A percentile compares a stretch with the other conserved stretches of the same genome.
Evolutionary conservation across 139 green algal species (phyloP).

Genomic region (Chlorella sp.): DNA sequence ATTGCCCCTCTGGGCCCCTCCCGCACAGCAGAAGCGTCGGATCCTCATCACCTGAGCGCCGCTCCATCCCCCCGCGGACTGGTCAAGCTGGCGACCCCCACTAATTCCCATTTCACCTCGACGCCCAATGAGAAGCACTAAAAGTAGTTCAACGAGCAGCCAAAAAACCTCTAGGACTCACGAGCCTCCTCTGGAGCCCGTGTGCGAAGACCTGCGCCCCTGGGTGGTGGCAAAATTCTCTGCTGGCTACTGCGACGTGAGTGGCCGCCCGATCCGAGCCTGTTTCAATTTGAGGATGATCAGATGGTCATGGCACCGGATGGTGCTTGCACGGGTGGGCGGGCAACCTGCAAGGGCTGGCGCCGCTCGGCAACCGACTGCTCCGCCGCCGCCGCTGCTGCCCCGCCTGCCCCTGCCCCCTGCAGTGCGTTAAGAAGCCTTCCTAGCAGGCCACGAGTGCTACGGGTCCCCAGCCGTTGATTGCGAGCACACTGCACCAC

Average conservation of each 20-base stretch:
- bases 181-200: constrained; percentile 49
- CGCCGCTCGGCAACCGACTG: not conserved
- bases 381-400: not conserved
- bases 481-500: constrained; percentile 2
- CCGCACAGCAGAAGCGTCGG: too few species aligned
- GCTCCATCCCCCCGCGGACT: not conserved
- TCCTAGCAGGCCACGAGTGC: constrained; percentile 55
- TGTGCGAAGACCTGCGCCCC: constrained; percentile 45
- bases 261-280: not conserved
- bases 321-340: not conserved
- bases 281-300: not conserved
- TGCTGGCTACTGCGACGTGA: constrained; percentile 31
- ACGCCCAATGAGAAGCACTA: constrained; percentile 15
- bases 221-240: constrained; percentile 40
- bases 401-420: not conserved
- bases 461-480: not conserved
- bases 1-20: too few species aligned
- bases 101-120: not conserved
- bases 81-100: constrained; percentile 29
- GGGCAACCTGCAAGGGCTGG: not conserved
- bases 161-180: constrained; percentile 2
- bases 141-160: constrained; percentile 14
- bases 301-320: not conserved
- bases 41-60: not conserved
- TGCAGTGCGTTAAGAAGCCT: constrained; percentile 71